Base-by-base conservation (phyloP, 306 rosid genomes). In the Vicia villosa region DNA sequence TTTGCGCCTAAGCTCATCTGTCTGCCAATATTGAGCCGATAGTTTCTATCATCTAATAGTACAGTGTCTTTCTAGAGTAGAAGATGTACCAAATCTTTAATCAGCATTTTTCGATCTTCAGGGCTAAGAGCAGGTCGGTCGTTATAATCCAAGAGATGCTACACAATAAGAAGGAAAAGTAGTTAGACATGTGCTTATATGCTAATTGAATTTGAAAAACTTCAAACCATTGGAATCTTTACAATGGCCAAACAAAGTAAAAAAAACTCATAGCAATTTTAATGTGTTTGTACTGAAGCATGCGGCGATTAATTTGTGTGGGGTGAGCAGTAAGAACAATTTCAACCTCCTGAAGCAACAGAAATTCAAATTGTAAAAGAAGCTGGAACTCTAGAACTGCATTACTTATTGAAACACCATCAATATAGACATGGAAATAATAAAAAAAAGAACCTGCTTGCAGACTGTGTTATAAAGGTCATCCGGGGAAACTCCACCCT, bases 1-100 rank as follows among this genome's bases (percentile, higher is more conserved):
- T 86, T 42, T 87, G 73, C 98, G 95, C 83, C 98, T 83, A 49
- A 89, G 92, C 80, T 92, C 98, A 70, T 92, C 98, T 66, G 98
- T 92, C 81, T 92, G 98, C 98, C 98, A n/a, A 92, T 77, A 92
- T 89, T 65, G 98, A n/a, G n/a, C n/a, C n/a, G n/a, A n/a, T n/a
- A n/a, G n/a, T n/a, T n/a, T n/a, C n/a, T n/a, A n/a, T n/a, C n/a
- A n/a, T n/a, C n/a, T n/a, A n/a, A n/a, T n/a, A n/a, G n/a, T n/a
- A n/a, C n/a, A n/a, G n/a, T n/a, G n/a, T n/a, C n/a, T n/a, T n/a
- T n/a, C n/a, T n/a, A n/a, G n/a, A n/a, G 76, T 71, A 63, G 28
- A 74, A 75, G 65, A 50, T 66, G n/a, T 87, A 92, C 98, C 95
- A 92, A 87, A 79, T 92, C 98, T 70, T 92, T 96, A 52, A 92